Evolutionary conservation across 2,329 filamentous ascomycete species (phyloP).

Genomic region (Fusarium metavorans): DNA sequence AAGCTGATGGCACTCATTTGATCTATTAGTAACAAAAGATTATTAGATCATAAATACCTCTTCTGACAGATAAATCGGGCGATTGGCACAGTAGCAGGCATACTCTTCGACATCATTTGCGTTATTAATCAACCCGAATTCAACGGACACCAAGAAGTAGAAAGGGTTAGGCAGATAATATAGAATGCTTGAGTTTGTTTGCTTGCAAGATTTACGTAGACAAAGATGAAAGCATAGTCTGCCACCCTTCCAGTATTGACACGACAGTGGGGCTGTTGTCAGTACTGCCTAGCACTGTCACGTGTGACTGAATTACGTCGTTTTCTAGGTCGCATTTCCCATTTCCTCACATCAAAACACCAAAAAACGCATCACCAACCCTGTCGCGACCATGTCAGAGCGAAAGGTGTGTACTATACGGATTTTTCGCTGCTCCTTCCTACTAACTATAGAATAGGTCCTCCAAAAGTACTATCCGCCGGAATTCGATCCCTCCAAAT

Average conservation of each 20-base stretch:
- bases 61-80: neutral
- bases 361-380: neutral
- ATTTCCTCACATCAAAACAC: neutral
- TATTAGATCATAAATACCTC: neutral
- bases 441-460: too few species aligned
- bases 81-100: neutral
- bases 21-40: neutral
- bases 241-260: neutral
- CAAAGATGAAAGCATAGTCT: neutral
- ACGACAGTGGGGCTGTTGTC: neutral
- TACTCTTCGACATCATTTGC: neutral
- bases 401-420: conserved; percentile 72
- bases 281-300: neutral
- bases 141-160: neutral
- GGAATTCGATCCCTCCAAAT: too few species aligned
- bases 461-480: conserved; percentile 63
- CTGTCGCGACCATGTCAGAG: conserved; percentile 65
- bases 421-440: too few species aligned
- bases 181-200: neutral
- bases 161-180: neutral
- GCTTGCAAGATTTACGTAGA: neutral
- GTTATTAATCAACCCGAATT: neutral
- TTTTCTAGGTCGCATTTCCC: neutral
- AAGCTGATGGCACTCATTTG: neutral
- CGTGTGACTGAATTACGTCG: neutral